Evolutionary conservation across 768 basidiomycete species (phyloP).

Genomic region (Termitomyces sp.): DNA sequence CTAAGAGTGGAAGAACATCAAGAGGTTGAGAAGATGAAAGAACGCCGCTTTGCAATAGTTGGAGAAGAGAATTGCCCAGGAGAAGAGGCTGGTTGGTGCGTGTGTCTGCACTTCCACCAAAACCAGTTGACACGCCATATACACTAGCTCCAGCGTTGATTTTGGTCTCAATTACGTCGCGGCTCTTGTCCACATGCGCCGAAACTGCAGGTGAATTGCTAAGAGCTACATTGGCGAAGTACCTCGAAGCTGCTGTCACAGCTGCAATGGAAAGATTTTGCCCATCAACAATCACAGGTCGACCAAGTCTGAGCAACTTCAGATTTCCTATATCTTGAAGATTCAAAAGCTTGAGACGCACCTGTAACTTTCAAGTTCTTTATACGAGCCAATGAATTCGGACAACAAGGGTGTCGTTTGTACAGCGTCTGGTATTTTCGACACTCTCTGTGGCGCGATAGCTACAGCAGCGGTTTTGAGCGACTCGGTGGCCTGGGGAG

Average conservation of each 20-base stretch:
- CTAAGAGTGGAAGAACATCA: conserved; percentile 60
- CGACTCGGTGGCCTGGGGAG: conserved; percentile 7
- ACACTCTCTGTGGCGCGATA: conserved; percentile 11
- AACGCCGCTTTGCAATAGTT: conserved; percentile 77
- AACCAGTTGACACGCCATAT: conserved; percentile 82
- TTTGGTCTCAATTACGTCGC: conserved; percentile 60
- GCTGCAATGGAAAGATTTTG: conserved; percentile 69
- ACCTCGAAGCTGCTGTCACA: conserved; percentile 71
- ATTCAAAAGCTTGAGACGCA: conserved; percentile 26
- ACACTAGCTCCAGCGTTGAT: conserved; percentile 63
- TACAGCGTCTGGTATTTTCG: conserved; percentile 11
- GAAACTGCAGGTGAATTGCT: conserved; percentile 42
- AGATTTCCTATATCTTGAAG: background rate
- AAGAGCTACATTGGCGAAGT: conserved; percentile 45
- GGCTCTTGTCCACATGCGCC: conserved; percentile 36
- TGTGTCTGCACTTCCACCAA: conserved; percentile 86
- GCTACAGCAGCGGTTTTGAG: conserved; percentile 18
- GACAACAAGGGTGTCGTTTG: conserved; percentile 35
- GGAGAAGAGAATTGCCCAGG: conserved; percentile 78
- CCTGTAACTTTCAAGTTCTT: conserved; percentile 63
- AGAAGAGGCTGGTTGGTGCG: conserved; percentile 69
- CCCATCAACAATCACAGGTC: conserved; percentile 61
- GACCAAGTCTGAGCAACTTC: conserved; percentile 44
- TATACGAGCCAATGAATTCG: conserved; percentile 52
- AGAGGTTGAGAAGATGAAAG: conserved; percentile 44